Base-by-base conservation (phyloP, 1,284 basidiomycete genomes). In the Gomphus bonarii region DNA sequence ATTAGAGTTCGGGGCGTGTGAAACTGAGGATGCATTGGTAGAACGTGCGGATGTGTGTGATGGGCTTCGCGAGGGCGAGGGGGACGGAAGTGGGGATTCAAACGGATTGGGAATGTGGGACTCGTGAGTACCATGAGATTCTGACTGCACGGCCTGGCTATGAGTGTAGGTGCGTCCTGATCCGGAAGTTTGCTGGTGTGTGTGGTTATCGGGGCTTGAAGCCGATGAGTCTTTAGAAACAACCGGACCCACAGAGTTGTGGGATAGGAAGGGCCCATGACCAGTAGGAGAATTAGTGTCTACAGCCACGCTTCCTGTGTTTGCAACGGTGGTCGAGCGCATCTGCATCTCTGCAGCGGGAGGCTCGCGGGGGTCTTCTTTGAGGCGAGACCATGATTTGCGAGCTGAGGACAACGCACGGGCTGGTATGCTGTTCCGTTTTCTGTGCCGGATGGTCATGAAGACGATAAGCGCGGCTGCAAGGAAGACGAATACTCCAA, bases 81-180 rank as follows among this genome's bases (percentile, higher is more conserved):
- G 49, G 11, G 48, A 38, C 8, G 11, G 7, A 9, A 10, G 20
- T 14, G 31, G 25, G 25, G 52, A 54, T 1, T 1, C 3, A 35
- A 57, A 57, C 11, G 55, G 55, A 25, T 57, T 57, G 16, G 55
- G 55, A 14, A 51, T 57, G 18, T 43, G 36, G 35, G 52, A 44
- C 36, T 47, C 53, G 9, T 30, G 22, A 25, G 5, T 4, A 11
- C 43, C 30, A 18, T 11, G 50, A 25, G 50, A 18, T 8, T 10
- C 18, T 3, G 50, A 2, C 1, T n/a, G 31, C 2, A 4, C 14
- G 8, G 33, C 33, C 11, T 38, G 50, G 14, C 28, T 7, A 16
- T 36, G 50, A 5, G 16, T 16, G 18, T n/a, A 33, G 4, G 6
- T 28, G 18, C 10, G 50, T 18, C 16, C 22, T 16, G 20, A 25